Conservation (phyloP, 106 monocot genomes). For the Platanthera zijinensis region DNA sequence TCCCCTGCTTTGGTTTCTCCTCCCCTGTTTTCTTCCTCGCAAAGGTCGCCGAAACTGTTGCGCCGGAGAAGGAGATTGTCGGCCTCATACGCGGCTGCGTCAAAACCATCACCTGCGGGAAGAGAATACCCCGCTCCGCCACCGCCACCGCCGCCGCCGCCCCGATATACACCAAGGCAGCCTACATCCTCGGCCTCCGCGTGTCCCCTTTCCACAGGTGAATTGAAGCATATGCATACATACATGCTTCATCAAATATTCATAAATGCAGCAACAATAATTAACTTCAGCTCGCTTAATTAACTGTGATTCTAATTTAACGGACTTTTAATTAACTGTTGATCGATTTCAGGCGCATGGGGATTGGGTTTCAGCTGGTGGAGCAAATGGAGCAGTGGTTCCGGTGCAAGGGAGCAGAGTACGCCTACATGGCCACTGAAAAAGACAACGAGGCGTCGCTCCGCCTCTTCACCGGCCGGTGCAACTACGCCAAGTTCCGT, state of each 20-base stretch:
- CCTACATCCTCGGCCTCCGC: conserved; percentile 71
- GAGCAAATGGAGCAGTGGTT: conserved; percentile 58
- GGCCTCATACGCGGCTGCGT: conserved; percentile 65
- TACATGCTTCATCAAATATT: neutral
- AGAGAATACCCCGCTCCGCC: conserved; percentile 19
- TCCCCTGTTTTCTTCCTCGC: neutral
- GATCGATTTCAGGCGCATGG: conserved; percentile 34
- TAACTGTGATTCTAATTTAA: neutral
- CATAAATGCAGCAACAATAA: neutral
- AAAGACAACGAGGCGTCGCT: conserved; percentile 60
- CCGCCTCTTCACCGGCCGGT: conserved; percentile 45
- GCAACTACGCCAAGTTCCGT: conserved; percentile 72
- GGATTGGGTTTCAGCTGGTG: conserved; percentile 52
- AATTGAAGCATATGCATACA: neutral
- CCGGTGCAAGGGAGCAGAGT: conserved; percentile 44
- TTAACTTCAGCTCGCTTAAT: neutral
- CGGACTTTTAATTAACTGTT: neutral
- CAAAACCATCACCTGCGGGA: conserved; percentile 61
- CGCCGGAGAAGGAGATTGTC: conserved; percentile 34
- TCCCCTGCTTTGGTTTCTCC: neutral
- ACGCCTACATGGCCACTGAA: conserved; percentile 82
- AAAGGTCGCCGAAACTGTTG: conserved; percentile 52
- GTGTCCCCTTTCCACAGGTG: conserved; percentile 57
- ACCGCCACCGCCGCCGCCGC: neutral
- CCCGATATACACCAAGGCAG: conserved; percentile 38